These are phyloP conservation scores for Cokeromyces recurvatus DNA, from an alignment of 371 early-diverging fungal species.

Conservation along the genomic window DNA sequence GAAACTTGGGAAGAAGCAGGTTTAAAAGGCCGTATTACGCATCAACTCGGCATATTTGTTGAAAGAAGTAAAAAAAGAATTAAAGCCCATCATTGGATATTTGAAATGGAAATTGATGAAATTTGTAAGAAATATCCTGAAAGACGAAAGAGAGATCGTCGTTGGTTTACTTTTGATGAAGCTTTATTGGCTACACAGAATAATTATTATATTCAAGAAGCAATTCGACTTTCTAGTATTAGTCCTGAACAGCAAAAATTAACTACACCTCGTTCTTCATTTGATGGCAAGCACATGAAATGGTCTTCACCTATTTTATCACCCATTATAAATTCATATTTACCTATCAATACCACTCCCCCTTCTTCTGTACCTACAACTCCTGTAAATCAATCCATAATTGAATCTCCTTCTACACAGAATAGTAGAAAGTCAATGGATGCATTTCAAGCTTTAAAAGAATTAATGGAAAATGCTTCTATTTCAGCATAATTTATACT, in stretches of 20 bases:
- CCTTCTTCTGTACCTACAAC: too few species aligned
- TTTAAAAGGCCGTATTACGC: slow-evolving; percentile 47
- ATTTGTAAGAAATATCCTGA: slow-evolving; percentile 58
- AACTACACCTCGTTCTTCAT: not conserved
- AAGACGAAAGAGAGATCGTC: slow-evolving; percentile 54
- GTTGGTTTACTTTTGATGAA: slow-evolving; percentile 64
- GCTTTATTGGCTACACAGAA: slow-evolving; percentile 38
- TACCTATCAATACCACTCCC: too few species aligned
- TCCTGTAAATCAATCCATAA: not conserved
- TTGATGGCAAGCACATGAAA: not conserved
- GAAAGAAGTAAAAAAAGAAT: slow-evolving; percentile 44
- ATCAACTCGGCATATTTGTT: slow-evolving; percentile 50
- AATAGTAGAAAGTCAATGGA: slow-evolving; percentile 2
- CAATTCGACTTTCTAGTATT: slow-evolving; percentile 39
- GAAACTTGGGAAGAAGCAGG: slow-evolving; percentile 73
- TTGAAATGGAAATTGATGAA: slow-evolving; percentile 54
- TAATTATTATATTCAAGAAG: slow-evolving; percentile 56
- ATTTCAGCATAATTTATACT: not conserved
- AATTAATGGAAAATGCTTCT: slow-evolving; percentile 7
- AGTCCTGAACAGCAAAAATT: slow-evolving; percentile 8
- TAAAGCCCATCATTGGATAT: slow-evolving; percentile 56
- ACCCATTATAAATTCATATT: not conserved
- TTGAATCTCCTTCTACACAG: not conserved
- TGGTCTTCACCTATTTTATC: too few species aligned
- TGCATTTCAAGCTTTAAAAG: slow-evolving; percentile 8